Percentiles rank a stretch among this genome's conserved stretches.
These are phyloP conservation scores for Phaffia australis DNA, from an alignment of 768 basidiomycete genomes.

Conservation along the genomic window DNA sequence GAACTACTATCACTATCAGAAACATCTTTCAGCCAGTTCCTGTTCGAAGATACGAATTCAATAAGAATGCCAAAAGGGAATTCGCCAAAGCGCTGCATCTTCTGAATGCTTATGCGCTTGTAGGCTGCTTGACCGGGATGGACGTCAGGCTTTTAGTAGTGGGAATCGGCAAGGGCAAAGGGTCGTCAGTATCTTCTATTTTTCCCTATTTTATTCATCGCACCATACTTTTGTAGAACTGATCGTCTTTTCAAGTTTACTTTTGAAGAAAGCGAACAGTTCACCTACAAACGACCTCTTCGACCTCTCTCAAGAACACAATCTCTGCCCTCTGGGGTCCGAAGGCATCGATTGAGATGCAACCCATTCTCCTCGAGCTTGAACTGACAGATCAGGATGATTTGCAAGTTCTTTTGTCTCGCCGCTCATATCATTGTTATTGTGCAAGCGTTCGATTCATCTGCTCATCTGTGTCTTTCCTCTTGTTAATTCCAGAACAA, in stretches of 20 bases:
- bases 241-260: background rate
- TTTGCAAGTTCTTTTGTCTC: no score
- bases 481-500: no score
- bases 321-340: conserved; percentile 74
- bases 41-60: conserved; percentile 82
- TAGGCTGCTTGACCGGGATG: conserved; percentile 45
- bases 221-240: background rate
- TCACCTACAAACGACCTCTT: conserved; percentile 64
- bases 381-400: conserved; percentile 51
- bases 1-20: conserved; percentile 66
- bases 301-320: conserved; percentile 51
- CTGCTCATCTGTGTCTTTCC: no score
- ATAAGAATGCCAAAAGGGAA: conserved; percentile 78
- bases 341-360: conserved; percentile 61
- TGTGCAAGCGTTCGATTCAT: no score
- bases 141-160: background rate
- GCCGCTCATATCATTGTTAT: no score
- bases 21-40: conserved; percentile 71
- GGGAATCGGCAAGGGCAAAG: background rate
- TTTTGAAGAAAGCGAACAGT: conserved; percentile 41
- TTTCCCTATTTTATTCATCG: background rate
- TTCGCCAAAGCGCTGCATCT: conserved; percentile 73
- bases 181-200: background rate
- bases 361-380: conserved; percentile 61
- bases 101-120: conserved; percentile 77